Evolutionary conservation across 2,329 filamentous ascomycete genomes (phyloP).

Genomic region (Sarocladium kiliense): DNA sequence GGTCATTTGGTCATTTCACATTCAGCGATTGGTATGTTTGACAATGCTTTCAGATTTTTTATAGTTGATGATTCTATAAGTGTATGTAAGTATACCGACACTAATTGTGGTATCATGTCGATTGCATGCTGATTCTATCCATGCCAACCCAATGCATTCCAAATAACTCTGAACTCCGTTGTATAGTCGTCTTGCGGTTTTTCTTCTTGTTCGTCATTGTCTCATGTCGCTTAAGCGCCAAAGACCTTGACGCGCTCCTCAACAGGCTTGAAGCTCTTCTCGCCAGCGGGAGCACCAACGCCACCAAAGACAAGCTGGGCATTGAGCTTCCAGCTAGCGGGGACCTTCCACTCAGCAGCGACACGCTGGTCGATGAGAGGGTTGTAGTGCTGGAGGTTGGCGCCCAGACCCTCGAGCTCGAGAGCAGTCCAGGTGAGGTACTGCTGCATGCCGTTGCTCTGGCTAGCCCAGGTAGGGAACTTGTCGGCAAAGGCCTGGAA

Average conservation of each 20-base stretch:
- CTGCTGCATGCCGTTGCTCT: slow-evolving; percentile 76
- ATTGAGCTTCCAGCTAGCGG: slow-evolving; percentile 68
- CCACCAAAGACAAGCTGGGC: slow-evolving; percentile 83
- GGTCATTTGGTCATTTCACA: too few species aligned
- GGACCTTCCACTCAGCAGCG: slow-evolving; percentile 62
- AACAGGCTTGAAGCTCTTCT: slow-evolving; percentile 61
- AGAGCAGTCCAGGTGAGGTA: slow-evolving; percentile 76
- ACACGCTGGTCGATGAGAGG: slow-evolving; percentile 75
- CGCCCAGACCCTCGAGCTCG: slow-evolving; percentile 77
- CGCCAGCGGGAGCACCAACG: slow-evolving; percentile 46
- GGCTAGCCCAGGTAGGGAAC: slow-evolving; percentile 71
- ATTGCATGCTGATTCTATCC: neutral
- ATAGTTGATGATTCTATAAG: neutral
- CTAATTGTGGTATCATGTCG: neutral
- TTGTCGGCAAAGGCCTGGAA: slow-evolving; percentile 72
- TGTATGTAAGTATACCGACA: neutral
- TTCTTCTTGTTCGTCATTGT: slow-evolving; percentile 11
- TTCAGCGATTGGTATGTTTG: neutral
- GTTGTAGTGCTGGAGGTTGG: slow-evolving; percentile 93
- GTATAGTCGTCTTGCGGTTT: slow-evolving; percentile 3
- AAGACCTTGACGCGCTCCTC: slow-evolving; percentile 64
- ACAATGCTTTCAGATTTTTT: too few species aligned
- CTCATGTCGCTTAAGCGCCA: slow-evolving; percentile 37
- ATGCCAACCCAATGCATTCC: neutral
- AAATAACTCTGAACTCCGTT: neutral